Evolutionary conservation across 2,329 filamentous ascomycete genomes (phyloP).

Genomic region (Fusarium tupiense): DNA sequence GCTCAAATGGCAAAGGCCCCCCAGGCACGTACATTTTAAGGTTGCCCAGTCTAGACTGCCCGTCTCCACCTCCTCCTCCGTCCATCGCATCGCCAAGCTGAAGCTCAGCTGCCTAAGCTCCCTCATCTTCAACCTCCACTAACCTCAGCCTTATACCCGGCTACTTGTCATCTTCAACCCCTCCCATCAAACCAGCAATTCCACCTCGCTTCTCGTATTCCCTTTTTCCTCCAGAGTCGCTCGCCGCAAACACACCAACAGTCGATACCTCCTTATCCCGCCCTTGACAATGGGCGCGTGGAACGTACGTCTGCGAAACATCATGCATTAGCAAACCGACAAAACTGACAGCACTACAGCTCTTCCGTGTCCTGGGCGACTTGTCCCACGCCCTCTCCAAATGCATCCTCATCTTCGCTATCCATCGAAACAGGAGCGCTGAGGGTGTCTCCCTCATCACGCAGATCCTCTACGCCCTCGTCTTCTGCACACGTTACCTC

Average conservation of each 20-base stretch:
- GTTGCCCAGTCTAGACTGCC: neutral
- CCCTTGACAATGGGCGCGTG: slow-evolving; percentile 51
- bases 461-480: slow-evolving; percentile 84
- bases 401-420: slow-evolving; percentile 88
- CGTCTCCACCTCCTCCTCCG: slow-evolving; percentile 35
- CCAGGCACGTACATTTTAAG: slow-evolving; percentile 12
- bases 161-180: slow-evolving; percentile 28
- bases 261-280: slow-evolving; percentile 13
- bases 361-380: slow-evolving; percentile 84
- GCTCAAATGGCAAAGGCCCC: slow-evolving; percentile 13
- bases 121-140: slow-evolving; percentile 4
- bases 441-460: slow-evolving; percentile 94
- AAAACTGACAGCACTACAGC: slow-evolving; percentile 48
- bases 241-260: slow-evolving; percentile 25
- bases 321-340: neutral
- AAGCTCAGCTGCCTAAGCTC: slow-evolving; percentile 19
- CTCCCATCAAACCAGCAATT: neutral
- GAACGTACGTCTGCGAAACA: slow-evolving; percentile 48
- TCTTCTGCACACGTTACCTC: slow-evolving; percentile 88
- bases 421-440: slow-evolving; percentile 86
- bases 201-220: neutral
- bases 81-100: slow-evolving; percentile 33
- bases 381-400: slow-evolving; percentile 87
- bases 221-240: neutral
- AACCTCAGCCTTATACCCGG: neutral